Base-by-base conservation (phyloP, 495 filamentous ascomycete species). In the Xylaria curta region DNA sequence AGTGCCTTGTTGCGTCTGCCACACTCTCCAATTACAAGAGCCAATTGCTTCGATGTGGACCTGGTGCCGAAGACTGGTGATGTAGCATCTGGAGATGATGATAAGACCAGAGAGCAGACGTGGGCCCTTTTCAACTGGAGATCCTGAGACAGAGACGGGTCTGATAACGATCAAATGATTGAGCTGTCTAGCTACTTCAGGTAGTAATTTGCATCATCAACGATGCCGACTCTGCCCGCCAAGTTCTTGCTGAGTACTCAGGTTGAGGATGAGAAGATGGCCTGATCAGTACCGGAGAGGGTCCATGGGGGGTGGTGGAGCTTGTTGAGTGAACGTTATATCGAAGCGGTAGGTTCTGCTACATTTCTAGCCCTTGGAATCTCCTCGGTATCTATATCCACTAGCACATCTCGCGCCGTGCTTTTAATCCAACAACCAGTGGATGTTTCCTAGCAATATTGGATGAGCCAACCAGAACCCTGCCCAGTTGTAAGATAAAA, bases 21-120 rank as follows among this genome's bases (percentile, higher is more conserved):
- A 17, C 19, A 65, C 33, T 9, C n/a, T 38, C 69, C 69, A 71
- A 66, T 66, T 28, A 60, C 13, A 21, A 24, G 12, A 13, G 19
- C 26, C 21, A 60, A 71, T 66, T 46, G 42, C 36, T 49, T 51
- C 47, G 24, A 59, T 65, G 69, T 71, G 69, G 69, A 66, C n/a
- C 61, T 51, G 15, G 33, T 36, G 40, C n/a, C 49, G 33, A 26
- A 7, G 17, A 49, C 54, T 53, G 40, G 21, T 49, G 60, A 62
- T 36, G 38, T 10, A 24, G 31, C 24, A 47, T 21, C 28, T 56
- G 36, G 69, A 58, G 15, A 24, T 31, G 36, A 44, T 65, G 56
- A 36, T 58, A 40, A 26, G 59, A 17, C 36, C 58, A 56, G 1
- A 17, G 49, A 56, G 59, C 58, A 26, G 36, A 38, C n/a, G 64